Conservation (phyloP, 148 eudicot genomes). For the Oxyria digyna region DNA sequence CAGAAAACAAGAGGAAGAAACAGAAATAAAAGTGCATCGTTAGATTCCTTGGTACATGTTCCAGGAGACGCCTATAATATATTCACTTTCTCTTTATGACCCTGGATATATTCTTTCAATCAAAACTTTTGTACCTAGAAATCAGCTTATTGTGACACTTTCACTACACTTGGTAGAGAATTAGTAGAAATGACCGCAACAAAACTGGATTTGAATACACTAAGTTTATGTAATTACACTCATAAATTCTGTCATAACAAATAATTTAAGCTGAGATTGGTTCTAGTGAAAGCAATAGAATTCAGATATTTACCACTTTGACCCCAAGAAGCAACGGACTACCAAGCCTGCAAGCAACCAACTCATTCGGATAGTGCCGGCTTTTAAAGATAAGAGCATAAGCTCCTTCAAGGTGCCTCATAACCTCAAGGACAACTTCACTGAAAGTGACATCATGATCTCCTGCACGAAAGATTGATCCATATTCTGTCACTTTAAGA, state of each 20-base stretch:
- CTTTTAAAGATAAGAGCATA: constrained; percentile 98
- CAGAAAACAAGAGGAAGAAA: neutral
- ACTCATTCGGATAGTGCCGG: constrained; percentile 85
- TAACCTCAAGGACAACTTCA: constrained; percentile 95
- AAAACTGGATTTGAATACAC: neutral
- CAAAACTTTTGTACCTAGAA: neutral
- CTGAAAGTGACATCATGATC: constrained; percentile 65
- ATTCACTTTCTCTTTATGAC: no score
- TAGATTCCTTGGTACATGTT: no score
- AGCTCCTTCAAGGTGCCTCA: constrained; percentile 98
- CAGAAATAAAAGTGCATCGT: neutral
- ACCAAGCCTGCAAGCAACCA: constrained; percentile 98
- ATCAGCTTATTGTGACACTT: neutral
- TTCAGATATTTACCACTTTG: constrained; percentile 41
- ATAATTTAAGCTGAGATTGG: neutral
- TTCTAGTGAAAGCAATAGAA: neutral
- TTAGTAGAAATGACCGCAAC: neutral
- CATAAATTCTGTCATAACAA: neutral
- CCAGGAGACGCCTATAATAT: neutral
- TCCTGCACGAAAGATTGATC: constrained; percentile 32
- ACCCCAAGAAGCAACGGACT: constrained; percentile 96
- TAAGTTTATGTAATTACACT: neutral
- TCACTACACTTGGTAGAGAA: neutral
- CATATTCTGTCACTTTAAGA: neutral
- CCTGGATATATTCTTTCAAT: neutral